Conservation (phyloP, 2,329 filamentous ascomycete genomes). For the Curvularia sp. region DNA sequence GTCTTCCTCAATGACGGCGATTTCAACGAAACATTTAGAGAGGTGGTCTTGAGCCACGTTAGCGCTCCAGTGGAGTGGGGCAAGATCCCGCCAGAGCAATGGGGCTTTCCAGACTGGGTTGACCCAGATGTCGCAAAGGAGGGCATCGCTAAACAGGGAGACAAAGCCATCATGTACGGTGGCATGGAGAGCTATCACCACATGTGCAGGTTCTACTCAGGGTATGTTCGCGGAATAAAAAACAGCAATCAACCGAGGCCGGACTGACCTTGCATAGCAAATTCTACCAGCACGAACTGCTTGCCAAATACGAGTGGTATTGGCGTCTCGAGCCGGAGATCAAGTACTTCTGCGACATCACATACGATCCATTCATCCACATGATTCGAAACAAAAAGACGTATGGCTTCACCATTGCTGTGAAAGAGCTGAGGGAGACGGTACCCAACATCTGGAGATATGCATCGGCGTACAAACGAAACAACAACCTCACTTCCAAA, state of each 20-base stretch:
- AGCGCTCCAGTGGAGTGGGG: conserved; percentile 88
- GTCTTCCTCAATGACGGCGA: conserved; percentile 98
- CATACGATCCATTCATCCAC: conserved; percentile 94
- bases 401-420: conserved; percentile 97
- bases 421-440: conserved; percentile 96
- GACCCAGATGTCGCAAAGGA: conserved; percentile 93
- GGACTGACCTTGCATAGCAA: conserved; percentile 62
- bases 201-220: conserved; percentile 99
- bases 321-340: conserved; percentile 99
- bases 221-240: conserved; percentile 61
- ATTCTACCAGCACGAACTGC: conserved; percentile 95
- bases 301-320: conserved; percentile 99
- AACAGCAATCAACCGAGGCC: not conserved
- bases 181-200: conserved; percentile 98
- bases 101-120: conserved; percentile 97
- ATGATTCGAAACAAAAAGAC: conserved; percentile 97
- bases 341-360: conserved; percentile 99
- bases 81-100: conserved; percentile 87
- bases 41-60: conserved; percentile 88
- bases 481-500: conserved; percentile 87
- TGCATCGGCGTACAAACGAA: conserved; percentile 94
- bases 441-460: conserved; percentile 99
- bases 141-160: conserved; percentile 94
- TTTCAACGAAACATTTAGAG: conserved; percentile 93
- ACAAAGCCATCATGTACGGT: conserved; percentile 98